Conservation (phyloP, 140 eudicot species). For the Oenanthe javanica region DNA sequence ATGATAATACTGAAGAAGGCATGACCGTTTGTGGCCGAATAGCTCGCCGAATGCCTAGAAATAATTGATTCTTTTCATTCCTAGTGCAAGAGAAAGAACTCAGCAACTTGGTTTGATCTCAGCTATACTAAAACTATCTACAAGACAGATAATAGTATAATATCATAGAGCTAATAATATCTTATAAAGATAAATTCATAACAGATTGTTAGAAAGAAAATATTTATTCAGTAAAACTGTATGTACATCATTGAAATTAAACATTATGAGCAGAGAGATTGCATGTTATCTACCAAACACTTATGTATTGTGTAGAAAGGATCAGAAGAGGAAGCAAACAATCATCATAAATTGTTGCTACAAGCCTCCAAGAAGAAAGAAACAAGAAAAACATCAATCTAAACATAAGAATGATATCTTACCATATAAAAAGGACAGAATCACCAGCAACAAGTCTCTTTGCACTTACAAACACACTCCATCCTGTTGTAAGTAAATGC, state of each 20-base stretch:
- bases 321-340: background rate
- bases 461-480: constrained; percentile 52
- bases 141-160: background rate
- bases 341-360: background rate
- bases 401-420: background rate
- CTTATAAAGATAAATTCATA: background rate
- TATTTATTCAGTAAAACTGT: background rate
- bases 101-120: background rate
- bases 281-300: background rate
- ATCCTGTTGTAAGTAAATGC: constrained; percentile 43
- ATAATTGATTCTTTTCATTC: constrained; percentile 42
- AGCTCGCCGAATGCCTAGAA: constrained; percentile 48
- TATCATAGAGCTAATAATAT: background rate
- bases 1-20: constrained; percentile 50
- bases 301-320: background rate
- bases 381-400: background rate
- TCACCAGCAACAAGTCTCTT: constrained; percentile 49
- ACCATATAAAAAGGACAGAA: constrained; percentile 46
- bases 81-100: constrained; percentile 10
- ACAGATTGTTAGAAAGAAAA: background rate
- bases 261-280: background rate
- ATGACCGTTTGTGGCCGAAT: constrained; percentile 40
- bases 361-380: background rate
- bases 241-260: background rate
- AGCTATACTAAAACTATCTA: background rate